A percentile compares a stretch with the other conserved stretches of the same genome.
These are phyloP conservation scores for Sophora flavescens DNA, from an alignment of 306 rosid genomes.

Conservation along the genomic window DNA sequence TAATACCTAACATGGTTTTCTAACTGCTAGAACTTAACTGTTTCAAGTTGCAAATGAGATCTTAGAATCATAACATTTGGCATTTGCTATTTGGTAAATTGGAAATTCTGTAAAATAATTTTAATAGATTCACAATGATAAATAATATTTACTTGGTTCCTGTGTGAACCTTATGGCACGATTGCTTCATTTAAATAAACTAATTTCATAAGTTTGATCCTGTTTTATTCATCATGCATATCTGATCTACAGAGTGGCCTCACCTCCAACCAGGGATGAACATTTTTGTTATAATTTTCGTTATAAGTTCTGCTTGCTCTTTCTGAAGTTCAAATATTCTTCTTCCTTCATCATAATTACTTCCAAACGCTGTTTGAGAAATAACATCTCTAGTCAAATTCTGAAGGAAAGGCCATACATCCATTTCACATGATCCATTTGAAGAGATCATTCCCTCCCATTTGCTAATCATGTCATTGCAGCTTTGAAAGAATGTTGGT, in stretches of 20 bases:
- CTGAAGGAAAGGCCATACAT: constrained; percentile 19
- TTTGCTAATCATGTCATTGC: constrained; percentile 41
- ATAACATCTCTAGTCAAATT: constrained; percentile 34
- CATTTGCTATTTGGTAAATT: not conserved
- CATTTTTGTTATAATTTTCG: not conserved
- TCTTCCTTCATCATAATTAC: constrained; percentile 51
- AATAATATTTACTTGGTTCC: not conserved
- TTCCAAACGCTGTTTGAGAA: constrained; percentile 48
- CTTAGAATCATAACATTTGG: not conserved
- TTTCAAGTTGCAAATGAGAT: not conserved
- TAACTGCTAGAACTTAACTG: not conserved
- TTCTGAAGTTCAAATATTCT: constrained; percentile 43
- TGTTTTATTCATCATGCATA: not conserved
- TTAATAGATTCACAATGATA: not conserved
- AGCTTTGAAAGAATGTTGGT: constrained; percentile 24
- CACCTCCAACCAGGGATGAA: constrained; percentile 52
- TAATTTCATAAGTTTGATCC: not conserved
- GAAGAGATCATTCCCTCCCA: constrained; percentile 45
- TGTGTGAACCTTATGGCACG: too few species aligned
- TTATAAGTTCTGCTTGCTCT: constrained; percentile 5
- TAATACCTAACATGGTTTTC: not conserved
- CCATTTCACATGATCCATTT: constrained; percentile 42
- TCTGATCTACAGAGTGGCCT: not conserved
- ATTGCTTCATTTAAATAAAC: not conserved
- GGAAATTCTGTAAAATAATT: not conserved